Conservation (phyloP, 2,329 filamentous ascomycete genomes). For the Claviceps monticola region DNA sequence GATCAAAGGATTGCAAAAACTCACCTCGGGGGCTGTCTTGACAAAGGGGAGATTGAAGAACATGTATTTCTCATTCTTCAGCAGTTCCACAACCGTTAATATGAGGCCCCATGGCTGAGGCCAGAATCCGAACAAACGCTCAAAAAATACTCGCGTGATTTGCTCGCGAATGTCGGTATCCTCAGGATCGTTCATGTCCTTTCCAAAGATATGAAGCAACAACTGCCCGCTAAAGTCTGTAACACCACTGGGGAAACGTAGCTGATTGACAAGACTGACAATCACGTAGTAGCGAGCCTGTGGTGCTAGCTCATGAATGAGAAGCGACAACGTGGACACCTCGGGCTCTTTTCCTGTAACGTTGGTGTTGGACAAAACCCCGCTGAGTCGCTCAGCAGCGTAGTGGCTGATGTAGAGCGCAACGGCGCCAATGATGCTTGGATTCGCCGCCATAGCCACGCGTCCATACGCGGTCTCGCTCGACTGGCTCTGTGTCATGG, state of each 20-base stretch:
- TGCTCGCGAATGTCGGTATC: conserved; percentile 77
- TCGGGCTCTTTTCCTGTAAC: conserved; percentile 32
- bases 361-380: conserved; percentile 44
- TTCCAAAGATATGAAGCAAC: conserved; percentile 72
- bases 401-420: conserved; percentile 69
- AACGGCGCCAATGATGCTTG: conserved; percentile 62
- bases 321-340: conserved; percentile 57
- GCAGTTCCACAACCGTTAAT: conserved; percentile 72
- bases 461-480: conserved; percentile 53
- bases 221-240: conserved; percentile 88
- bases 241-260: conserved; percentile 77
- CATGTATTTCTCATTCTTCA: conserved; percentile 80
- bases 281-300: conserved; percentile 78
- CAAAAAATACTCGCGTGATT: conserved; percentile 76
- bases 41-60: conserved; percentile 92
- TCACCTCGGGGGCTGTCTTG: conserved; percentile 76
- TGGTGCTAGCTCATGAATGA: conserved; percentile 60
- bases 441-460: conserved; percentile 53
- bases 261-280: conserved; percentile 75
- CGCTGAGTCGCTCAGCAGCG: conserved; percentile 47
- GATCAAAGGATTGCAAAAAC: conserved; percentile 6
- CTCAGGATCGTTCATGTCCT: conserved; percentile 58
- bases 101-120: conserved; percentile 94
- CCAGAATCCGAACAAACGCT: conserved; percentile 76
- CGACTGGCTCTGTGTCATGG: conserved; percentile 46